These are phyloP conservation scores for Lithohypha guttulata DNA, from an alignment of 2,329 filamentous ascomycete species.

Conservation along the genomic window DNA sequence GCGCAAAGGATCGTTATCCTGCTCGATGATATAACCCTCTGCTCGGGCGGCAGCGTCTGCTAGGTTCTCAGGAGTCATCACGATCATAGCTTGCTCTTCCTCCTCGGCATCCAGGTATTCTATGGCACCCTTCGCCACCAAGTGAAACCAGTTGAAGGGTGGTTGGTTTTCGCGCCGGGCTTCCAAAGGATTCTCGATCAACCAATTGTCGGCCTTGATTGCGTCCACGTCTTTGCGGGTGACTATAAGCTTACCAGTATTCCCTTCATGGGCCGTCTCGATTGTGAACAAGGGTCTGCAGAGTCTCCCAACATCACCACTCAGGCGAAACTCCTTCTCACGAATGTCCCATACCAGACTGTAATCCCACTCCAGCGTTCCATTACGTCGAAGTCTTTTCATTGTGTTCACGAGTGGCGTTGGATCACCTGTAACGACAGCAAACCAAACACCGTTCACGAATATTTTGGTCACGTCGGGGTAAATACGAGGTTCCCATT, in stretches of 20 bases:
- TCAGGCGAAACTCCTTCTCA: constrained; percentile 96
- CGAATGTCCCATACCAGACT: constrained; percentile 92
- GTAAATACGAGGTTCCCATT: constrained; percentile 76
- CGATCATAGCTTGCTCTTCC: constrained; percentile 97
- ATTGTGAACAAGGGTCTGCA: constrained; percentile 90
- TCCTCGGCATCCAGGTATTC: constrained; percentile 97
- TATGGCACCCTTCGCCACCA: constrained; percentile 74
- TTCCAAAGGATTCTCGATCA: constrained; percentile 41
- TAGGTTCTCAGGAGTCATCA: constrained; percentile 94
- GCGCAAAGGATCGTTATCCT: constrained; percentile 63
- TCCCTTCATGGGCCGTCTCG: constrained; percentile 67
- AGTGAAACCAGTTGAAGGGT: constrained; percentile 78
- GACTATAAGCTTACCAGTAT: constrained; percentile 67
- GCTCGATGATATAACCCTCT: constrained; percentile 53
- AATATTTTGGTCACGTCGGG: constrained; percentile 96
- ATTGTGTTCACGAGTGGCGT: constrained; percentile 73
- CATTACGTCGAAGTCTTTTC: constrained; percentile 64
- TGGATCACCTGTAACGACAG: constrained; percentile 73
- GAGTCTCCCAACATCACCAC: constrained; percentile 91
- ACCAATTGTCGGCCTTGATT: constrained; percentile 44
- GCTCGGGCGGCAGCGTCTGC: constrained; percentile 65
- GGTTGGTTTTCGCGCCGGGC: constrained; percentile 36
- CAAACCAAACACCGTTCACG: constrained; percentile 96
- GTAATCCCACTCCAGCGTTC: constrained; percentile 81
- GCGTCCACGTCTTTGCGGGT: constrained; percentile 72